Percentiles rank a stretch among this genome's conserved stretches.
Evolutionary conservation across 208 protist genomes (phyloP).

Genomic region (Acanthamoeba royreba): DNA sequence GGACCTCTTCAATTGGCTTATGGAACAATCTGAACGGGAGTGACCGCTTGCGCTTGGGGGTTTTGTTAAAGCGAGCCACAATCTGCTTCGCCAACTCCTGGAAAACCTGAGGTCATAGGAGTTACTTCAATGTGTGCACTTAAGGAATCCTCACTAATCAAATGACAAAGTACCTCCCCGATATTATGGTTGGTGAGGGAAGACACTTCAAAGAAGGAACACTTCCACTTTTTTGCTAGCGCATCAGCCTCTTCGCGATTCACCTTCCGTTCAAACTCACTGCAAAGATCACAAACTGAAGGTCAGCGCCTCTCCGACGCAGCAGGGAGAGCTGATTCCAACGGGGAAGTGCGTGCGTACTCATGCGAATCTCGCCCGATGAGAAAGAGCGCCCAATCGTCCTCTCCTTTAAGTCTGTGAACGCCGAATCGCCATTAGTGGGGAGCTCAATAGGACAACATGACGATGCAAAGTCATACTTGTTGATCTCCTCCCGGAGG

Average conservation of each 20-base stretch:
- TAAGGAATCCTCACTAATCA: not conserved
- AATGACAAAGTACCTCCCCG: not conserved
- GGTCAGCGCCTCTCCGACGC: not conserved
- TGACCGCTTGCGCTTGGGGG: not conserved
- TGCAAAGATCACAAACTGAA: not conserved
- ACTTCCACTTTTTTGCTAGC: conserved; percentile 9
- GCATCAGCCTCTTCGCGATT: not conserved
- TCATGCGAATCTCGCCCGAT: not conserved
- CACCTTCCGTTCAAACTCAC: not conserved
- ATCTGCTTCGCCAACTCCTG: not conserved
- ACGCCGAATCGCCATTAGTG: not conserved
- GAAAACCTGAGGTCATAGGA: not conserved
- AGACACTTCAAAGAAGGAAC: not conserved
- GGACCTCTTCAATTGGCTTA: not conserved
- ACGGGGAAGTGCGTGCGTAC: not conserved
- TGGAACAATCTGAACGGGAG: not conserved
- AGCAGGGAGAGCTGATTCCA: not conserved
- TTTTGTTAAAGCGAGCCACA: too few relatives aligned
- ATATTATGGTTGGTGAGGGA: not conserved
- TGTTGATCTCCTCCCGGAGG: not conserved
- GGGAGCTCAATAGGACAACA: not conserved
- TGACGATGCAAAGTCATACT: not conserved
- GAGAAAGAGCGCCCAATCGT: not conserved
- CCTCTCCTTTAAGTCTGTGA: not conserved
- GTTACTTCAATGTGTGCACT: not conserved